phyloP scores from a whole-genome alignment of 352 stramenopile species.

The Aphanomyces invadans region DNA sequence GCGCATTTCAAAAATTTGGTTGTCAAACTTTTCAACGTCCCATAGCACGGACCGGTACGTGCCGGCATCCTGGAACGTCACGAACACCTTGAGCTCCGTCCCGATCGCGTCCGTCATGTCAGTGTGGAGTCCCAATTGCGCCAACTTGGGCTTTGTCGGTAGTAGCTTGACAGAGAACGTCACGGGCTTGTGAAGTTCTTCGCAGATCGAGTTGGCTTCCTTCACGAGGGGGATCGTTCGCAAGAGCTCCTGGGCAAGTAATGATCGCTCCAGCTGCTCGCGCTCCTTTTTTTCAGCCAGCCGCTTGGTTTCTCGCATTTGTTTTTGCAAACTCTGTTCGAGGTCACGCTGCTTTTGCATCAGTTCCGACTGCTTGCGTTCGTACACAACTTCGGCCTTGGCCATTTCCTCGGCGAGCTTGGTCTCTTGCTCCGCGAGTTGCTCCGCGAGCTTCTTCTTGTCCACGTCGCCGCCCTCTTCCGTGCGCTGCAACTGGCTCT shows the following conservation, averaged over 20 bases:
- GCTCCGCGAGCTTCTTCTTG: constrained; percentile 62
- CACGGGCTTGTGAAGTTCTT: constrained; percentile 64
- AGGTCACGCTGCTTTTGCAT: constrained; percentile 57
- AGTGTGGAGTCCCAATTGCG: constrained; percentile 46
- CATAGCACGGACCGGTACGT: constrained; percentile 71
- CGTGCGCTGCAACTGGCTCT: constrained; percentile 56
- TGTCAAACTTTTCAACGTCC: constrained; percentile 71
- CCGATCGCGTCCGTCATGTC: constrained; percentile 42
- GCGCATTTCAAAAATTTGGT: constrained; percentile 74
- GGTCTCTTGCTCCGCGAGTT: constrained; percentile 61
- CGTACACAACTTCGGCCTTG: constrained; percentile 66
- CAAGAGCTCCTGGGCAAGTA: constrained; percentile 78
- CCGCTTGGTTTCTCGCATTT: constrained; percentile 71
- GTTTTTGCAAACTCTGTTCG: constrained; percentile 59
- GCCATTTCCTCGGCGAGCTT: constrained; percentile 71
- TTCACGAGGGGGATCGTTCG: constrained; percentile 72
- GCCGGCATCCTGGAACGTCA: constrained; percentile 65
- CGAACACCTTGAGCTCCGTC: constrained; percentile 66
- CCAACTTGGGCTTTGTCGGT: constrained; percentile 29
- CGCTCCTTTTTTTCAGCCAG: constrained; percentile 64
- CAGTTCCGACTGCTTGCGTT: constrained; percentile 65
- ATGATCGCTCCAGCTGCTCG: constrained; percentile 51
- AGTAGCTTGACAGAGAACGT: constrained; percentile 64
- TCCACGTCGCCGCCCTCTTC: constrained; percentile 58
- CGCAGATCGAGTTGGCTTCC: constrained; percentile 79